phyloP scores from a whole-genome alignment of 192 early-diverging fungal genomes.

The Coemansia sp. region DNA sequence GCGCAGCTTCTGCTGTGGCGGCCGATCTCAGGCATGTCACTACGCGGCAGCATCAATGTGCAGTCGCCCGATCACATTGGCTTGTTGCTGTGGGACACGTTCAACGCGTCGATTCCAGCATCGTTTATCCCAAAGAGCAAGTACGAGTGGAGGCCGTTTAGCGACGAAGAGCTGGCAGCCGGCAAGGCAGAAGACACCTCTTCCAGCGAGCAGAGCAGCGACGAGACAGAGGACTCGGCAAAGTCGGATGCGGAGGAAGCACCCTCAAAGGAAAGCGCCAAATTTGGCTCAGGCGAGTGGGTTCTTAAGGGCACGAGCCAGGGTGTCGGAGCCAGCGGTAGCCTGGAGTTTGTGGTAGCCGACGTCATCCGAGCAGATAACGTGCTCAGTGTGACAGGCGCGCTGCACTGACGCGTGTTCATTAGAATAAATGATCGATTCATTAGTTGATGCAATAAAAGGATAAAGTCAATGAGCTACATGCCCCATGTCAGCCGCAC shows the following conservation, averaged over 20 bases:
- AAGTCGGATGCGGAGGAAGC: not conserved
- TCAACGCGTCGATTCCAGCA: constrained; percentile 93
- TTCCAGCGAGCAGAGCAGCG: constrained; percentile 14
- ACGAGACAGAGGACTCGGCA: constrained; percentile 22
- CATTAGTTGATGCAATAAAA: constrained; percentile 4
- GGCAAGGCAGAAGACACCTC: constrained; percentile 8
- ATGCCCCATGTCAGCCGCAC: constrained; percentile 77
- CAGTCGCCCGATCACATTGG: constrained; percentile 94
- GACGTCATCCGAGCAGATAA: constrained; percentile 80
- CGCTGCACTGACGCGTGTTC: constrained; percentile 48
- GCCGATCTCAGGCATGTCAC: constrained; percentile 63
- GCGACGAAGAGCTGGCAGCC: constrained; percentile 47
- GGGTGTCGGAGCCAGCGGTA: constrained; percentile 64
- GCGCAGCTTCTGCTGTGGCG: constrained; percentile 75
- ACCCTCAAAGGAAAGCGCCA: constrained; percentile 18
- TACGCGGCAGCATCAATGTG: constrained; percentile 70
- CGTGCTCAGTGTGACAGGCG: constrained; percentile 79
- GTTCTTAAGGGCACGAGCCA: constrained; percentile 66
- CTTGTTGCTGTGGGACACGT: constrained; percentile 86
- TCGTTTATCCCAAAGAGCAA: constrained; percentile 72
- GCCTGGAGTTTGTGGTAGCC: constrained; percentile 70
- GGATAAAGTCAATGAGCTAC: constrained; percentile 10
- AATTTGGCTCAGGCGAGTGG: constrained; percentile 65
- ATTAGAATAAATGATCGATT: not conserved
- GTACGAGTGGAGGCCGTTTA: constrained; percentile 69